Evolutionary conservation across 1,284 basidiomycete species (phyloP).

Genomic region (Naganishia sp.): DNA sequence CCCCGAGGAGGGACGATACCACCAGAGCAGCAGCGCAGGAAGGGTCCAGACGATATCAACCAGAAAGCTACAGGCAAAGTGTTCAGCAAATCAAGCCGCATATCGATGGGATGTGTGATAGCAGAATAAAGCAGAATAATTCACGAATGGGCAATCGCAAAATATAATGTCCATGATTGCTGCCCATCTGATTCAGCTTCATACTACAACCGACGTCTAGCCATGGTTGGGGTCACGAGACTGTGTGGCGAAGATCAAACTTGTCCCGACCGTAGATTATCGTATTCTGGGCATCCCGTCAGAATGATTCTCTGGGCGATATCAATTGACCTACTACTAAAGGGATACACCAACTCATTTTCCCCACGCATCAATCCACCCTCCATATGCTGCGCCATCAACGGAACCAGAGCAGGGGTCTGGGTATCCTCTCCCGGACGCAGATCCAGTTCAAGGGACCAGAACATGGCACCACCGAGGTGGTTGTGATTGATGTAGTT

Average conservation of each 20-base stretch:
- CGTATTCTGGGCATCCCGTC: slow-evolving; percentile 38
- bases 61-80: too few species aligned
- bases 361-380: slow-evolving; percentile 43
- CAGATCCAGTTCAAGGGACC: slow-evolving; percentile 57
- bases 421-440: slow-evolving; percentile 35
- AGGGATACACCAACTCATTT: slow-evolving; percentile 48
- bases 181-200: too few species aligned
- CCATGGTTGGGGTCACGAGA: too few species aligned
- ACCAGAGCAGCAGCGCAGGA: too few species aligned
- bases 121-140: too few species aligned
- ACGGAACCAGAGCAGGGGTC: slow-evolving; percentile 40
- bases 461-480: slow-evolving; percentile 77
- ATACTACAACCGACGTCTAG: too few species aligned
- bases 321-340: slow-evolving; percentile 42
- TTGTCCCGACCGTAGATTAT: slow-evolving; percentile 36
- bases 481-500: slow-evolving; percentile 68
- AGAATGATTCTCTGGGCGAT: background rate
- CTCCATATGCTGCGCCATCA: slow-evolving; percentile 39
- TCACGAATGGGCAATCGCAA: too few species aligned
- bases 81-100: too few species aligned
- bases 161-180: too few species aligned
- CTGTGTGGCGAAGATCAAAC: background rate
- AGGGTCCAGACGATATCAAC: too few species aligned
- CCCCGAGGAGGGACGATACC: too few species aligned
- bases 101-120: too few species aligned